Percentiles rank a stretch among this genome's conserved stretches.
Evolutionary conservation across 805 yeast genomes (phyloP).

Genomic region (Suhomyces xylopsoci): DNA sequence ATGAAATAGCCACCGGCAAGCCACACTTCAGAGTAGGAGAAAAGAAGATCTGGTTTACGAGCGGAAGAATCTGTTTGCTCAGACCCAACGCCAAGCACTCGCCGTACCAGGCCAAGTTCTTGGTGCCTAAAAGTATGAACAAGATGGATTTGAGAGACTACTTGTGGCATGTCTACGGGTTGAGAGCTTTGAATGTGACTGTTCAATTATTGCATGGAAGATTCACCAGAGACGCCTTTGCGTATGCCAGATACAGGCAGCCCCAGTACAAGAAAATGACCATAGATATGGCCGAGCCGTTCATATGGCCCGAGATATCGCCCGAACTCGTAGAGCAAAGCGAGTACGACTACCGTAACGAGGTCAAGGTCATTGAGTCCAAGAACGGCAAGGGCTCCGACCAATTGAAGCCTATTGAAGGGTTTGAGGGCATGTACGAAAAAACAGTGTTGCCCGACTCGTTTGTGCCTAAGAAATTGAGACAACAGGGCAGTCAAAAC

Average conservation of each 20-base stretch:
- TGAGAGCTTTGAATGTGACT: slow-evolving; percentile 84
- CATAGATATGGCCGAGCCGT: slow-evolving; percentile 92
- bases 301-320: slow-evolving; percentile 80
- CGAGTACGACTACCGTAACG: slow-evolving; percentile 44
- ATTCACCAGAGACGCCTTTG: slow-evolving; percentile 51
- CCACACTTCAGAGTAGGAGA: slow-evolving; percentile 86
- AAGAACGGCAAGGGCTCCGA: slow-evolving; percentile 63
- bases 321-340: slow-evolving; percentile 33
- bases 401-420: slow-evolving; percentile 58
- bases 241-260: slow-evolving; percentile 67
- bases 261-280: slow-evolving; percentile 95
- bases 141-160: slow-evolving; percentile 94
- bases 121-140: slow-evolving; percentile 91
- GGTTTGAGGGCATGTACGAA: slow-evolving; percentile 68
- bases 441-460: slow-evolving; percentile 41
- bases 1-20: slow-evolving; percentile 55
- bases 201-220: slow-evolving; percentile 77
- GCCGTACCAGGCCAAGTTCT: slow-evolving; percentile 94
- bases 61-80: slow-evolving; percentile 73
- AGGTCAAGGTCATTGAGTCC: slow-evolving; percentile 51
- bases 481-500: slow-evolving; percentile 22
- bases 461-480: slow-evolving; percentile 29
- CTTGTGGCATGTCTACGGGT: slow-evolving; percentile 82
- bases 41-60: slow-evolving; percentile 75
- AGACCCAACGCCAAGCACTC: slow-evolving; percentile 96